Evolutionary conservation across 2,329 filamentous ascomycete species (phyloP).

Genomic region (Tolypocladium guangdongense): DNA sequence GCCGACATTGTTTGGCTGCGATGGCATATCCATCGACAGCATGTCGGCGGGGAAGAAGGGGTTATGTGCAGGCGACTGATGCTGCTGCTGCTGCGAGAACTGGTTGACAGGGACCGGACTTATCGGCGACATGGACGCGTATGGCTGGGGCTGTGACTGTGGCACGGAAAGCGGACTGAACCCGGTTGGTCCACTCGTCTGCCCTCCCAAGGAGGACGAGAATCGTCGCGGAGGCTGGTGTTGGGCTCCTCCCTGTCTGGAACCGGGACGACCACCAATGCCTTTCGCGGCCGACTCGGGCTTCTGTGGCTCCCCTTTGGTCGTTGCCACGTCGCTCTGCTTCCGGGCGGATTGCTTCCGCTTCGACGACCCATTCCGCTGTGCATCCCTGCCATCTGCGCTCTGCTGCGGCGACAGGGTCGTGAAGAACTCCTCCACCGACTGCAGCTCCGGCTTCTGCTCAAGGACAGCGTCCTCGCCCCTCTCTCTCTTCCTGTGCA

Average conservation of each 20-base stretch:
- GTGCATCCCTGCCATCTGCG: slow-evolving; percentile 25
- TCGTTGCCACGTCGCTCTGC: slow-evolving; percentile 7
- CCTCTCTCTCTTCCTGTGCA: slow-evolving; percentile 58
- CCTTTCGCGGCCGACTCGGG: slow-evolving; percentile 2
- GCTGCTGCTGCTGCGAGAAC: slow-evolving; percentile 22
- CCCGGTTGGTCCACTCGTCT: slow-evolving; percentile 25
- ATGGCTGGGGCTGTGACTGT: slow-evolving; percentile 29
- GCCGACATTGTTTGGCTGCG: slow-evolving; percentile 40
- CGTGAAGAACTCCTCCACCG: slow-evolving; percentile 88
- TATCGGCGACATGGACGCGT: slow-evolving; percentile 39
- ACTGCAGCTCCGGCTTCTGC: slow-evolving; percentile 82
- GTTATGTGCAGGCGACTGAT: slow-evolving; percentile 15
- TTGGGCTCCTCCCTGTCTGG: slow-evolving; percentile 5
- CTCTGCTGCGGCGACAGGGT: slow-evolving; percentile 58
- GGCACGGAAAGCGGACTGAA: slow-evolving; percentile 32
- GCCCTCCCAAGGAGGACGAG: slow-evolving; percentile 28
- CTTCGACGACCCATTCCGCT: slow-evolving; percentile 16
- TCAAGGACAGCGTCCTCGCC: slow-evolving; percentile 82
- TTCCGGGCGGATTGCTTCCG: slow-evolving; percentile 28
- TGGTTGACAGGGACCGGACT: slow-evolving; percentile 35
- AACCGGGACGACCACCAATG: slow-evolving; percentile 2
- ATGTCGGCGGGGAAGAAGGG: slow-evolving; percentile 41
- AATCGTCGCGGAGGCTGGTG: slow-evolving; percentile 23
- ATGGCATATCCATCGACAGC: slow-evolving; percentile 39
- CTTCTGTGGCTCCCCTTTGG: slow-evolving; percentile 1